Evolutionary conservation across 2,329 filamentous ascomycete species (phyloP).

Genomic region (Scedosporium dehoogii): DNA sequence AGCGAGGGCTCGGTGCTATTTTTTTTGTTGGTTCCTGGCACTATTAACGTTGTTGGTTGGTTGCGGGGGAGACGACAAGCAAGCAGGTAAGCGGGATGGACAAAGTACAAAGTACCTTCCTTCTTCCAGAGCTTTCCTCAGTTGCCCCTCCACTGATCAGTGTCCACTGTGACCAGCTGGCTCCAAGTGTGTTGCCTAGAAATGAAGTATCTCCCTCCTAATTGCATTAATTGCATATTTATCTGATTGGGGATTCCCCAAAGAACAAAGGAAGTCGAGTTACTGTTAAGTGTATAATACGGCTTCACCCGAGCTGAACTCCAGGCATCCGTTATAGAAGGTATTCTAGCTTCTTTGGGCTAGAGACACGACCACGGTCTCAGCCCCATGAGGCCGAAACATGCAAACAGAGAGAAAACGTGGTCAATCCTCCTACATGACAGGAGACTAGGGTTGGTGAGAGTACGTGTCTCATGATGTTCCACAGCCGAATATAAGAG

Average conservation of each 20-base stretch:
- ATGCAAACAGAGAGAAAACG: not conserved
- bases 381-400: not conserved
- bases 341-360: not conserved
- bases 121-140: not conserved
- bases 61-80: slow-evolving; percentile 3
- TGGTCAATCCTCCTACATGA: not conserved
- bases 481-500: not conserved
- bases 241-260: too few species aligned
- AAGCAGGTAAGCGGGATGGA: not conserved
- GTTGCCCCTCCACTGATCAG: not conserved
- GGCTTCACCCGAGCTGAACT: not conserved
- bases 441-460: not conserved
- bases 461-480: not conserved
- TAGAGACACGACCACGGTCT: not conserved
- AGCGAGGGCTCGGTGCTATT: slow-evolving; percentile 2
- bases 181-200: too few species aligned
- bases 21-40: slow-evolving; percentile 2
- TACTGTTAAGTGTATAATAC: not conserved
- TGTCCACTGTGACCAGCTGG: too few species aligned
- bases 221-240: too few species aligned
- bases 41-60: not conserved
- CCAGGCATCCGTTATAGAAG: not conserved
- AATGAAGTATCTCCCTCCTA: too few species aligned
- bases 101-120: not conserved
- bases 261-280: too few species aligned